Evolutionary conservation across 1,139 yeast species (phyloP).

Genomic region (Protomyces lactucae-debilis): DNA sequence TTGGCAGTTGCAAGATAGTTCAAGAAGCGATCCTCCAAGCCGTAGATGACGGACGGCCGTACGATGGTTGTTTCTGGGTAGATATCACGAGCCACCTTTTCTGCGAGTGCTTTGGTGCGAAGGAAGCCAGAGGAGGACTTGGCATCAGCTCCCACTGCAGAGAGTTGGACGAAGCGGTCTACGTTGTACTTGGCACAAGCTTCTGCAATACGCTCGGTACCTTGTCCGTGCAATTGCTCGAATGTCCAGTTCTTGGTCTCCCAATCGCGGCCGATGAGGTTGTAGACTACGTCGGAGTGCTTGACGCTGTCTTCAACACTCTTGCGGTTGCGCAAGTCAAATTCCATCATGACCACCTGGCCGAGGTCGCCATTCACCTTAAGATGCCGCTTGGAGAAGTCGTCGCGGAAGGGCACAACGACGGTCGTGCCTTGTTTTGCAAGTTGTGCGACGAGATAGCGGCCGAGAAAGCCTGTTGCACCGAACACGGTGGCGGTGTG

Average conservation of each 20-base stretch:
- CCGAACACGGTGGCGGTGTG: constrained; percentile 88
- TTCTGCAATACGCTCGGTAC: constrained; percentile 69
- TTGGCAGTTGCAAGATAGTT: constrained; percentile 53
- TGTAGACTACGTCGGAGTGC: constrained; percentile 76
- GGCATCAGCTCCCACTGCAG: constrained; percentile 72
- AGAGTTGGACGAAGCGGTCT: constrained; percentile 71
- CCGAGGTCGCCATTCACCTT: constrained; percentile 85
- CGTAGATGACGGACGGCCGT: constrained; percentile 79
- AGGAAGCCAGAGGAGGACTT: constrained; percentile 63
- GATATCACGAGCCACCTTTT: constrained; percentile 60
- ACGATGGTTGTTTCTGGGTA: constrained; percentile 77
- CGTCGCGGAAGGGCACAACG: constrained; percentile 75
- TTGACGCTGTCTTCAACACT: constrained; percentile 75
- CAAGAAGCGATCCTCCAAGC: constrained; percentile 68
- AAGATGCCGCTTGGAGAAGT: constrained; percentile 69
- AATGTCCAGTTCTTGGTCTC: constrained; percentile 65
- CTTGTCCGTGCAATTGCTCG: constrained; percentile 79
- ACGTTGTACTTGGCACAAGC: constrained; percentile 70
- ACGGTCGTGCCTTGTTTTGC: constrained; percentile 64
- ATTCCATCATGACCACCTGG: constrained; percentile 63
- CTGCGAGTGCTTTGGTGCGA: constrained; percentile 75
- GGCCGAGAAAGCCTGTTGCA: constrained; percentile 73
- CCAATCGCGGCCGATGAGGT: constrained; percentile 73
- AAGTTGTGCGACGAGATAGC: constrained; percentile 63
- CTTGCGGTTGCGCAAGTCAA: constrained; percentile 71